Conservation (phyloP, 495 filamentous ascomycete species). For the Talaromyces thailandensis region DNA sequence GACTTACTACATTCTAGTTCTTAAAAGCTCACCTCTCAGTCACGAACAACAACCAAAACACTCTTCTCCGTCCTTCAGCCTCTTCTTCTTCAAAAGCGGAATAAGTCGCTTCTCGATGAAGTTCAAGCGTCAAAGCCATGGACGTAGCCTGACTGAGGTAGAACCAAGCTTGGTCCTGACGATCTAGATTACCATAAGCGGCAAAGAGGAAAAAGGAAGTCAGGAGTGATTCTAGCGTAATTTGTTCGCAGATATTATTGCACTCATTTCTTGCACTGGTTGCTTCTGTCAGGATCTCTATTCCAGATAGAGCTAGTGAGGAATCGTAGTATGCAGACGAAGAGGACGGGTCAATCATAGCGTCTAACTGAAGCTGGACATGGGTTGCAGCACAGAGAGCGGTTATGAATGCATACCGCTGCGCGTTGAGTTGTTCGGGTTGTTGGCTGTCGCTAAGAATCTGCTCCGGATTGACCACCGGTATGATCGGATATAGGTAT, state of each 20-base stretch:
- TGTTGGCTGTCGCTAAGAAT: slow-evolving; percentile 57
- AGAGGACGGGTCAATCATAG: slow-evolving; percentile 43
- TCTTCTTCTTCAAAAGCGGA: slow-evolving; percentile 33
- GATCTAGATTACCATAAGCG: slow-evolving; percentile 58
- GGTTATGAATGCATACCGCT: slow-evolving; percentile 70
- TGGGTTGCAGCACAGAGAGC: slow-evolving; percentile 78
- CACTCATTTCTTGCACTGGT: slow-evolving; percentile 65
- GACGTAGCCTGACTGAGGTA: slow-evolving; percentile 56
- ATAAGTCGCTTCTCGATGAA: slow-evolving; percentile 50
- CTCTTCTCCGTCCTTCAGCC: slow-evolving; percentile 41
- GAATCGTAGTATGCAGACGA: slow-evolving; percentile 38
- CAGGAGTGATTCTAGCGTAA: slow-evolving; percentile 54
- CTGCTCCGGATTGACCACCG: slow-evolving; percentile 62
- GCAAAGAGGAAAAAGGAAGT: slow-evolving; percentile 79
- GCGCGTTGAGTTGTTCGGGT: slow-evolving; percentile 45
- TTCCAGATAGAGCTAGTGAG: slow-evolving; percentile 28
- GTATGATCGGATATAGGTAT: slow-evolving; percentile 75
- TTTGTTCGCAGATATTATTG: slow-evolving; percentile 58
- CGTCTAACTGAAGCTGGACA: slow-evolving; percentile 62
- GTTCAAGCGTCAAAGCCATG: slow-evolving; percentile 47
- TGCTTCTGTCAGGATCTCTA: slow-evolving; percentile 61
- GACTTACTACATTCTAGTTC: too few relatives aligned
- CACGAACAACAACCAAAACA: slow-evolving; percentile 59
- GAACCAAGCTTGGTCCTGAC: slow-evolving; percentile 47
- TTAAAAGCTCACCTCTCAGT: slow-evolving; percentile 40